Evolutionary conservation across 2,329 filamentous ascomycete species (phyloP).

Genomic region (Diaporthe longicolla): DNA sequence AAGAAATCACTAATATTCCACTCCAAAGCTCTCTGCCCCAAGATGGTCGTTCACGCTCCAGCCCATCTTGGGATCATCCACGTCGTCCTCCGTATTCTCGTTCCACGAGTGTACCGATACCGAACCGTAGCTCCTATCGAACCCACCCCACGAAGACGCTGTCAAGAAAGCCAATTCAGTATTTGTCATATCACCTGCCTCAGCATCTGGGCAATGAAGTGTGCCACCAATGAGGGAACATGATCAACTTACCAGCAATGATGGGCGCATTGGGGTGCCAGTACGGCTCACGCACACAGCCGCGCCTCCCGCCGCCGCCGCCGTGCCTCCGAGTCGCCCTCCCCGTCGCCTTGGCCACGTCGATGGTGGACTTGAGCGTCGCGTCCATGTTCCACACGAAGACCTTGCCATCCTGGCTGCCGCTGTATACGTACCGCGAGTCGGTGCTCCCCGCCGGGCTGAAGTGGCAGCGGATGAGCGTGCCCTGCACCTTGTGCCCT

Average conservation of each 20-base stretch:
- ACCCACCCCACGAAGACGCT: conserved; percentile 89
- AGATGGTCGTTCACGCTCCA: conserved; percentile 73
- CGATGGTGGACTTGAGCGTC: conserved; percentile 81
- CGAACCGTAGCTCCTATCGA: conserved; percentile 79
- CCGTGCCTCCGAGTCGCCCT: conserved; percentile 6
- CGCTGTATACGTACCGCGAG: conserved; percentile 92
- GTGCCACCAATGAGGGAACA: not conserved
- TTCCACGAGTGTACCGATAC: conserved; percentile 86
- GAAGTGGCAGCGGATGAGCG: conserved; percentile 95
- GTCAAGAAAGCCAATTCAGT: conserved; percentile 24
- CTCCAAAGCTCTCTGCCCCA: conserved; percentile 41
- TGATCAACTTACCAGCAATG: conserved; percentile 70
- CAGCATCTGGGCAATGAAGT: not conserved
- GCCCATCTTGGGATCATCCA: conserved; percentile 69
- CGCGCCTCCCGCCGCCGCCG: conserved; percentile 55
- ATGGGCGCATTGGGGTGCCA: conserved; percentile 92
- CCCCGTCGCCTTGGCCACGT: conserved; percentile 79
- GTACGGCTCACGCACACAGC: conserved; percentile 87
- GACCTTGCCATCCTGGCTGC: conserved; percentile 89
- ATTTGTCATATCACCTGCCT: not conserved
- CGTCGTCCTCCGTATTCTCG: conserved; percentile 76
- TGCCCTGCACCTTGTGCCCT: conserved; percentile 89
- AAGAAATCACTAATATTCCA: not conserved
- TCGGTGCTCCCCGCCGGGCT: conserved; percentile 89
- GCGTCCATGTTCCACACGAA: conserved; percentile 96